These are phyloP conservation scores for Calonectria ilicicola DNA, from an alignment of 2,329 filamentous ascomycete species.

Conservation along the genomic window DNA sequence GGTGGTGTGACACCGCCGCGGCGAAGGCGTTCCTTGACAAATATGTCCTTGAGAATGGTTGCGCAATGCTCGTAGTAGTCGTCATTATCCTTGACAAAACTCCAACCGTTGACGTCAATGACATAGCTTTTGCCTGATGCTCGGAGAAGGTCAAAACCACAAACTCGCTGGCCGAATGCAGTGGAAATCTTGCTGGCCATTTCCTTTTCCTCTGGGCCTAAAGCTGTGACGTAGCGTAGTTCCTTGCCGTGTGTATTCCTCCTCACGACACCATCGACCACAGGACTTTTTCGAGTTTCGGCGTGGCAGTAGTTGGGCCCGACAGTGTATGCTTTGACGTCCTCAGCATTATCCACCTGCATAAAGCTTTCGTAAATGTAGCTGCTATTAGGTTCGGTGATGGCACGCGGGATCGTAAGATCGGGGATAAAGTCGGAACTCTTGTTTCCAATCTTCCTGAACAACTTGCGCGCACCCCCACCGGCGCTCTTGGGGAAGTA, in stretches of 20 bases:
- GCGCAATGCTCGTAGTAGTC: constrained; percentile 96
- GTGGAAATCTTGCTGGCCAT: constrained; percentile 92
- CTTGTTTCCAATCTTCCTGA: constrained; percentile 98
- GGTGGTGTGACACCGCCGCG: constrained; percentile 71
- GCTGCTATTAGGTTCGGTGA: constrained; percentile 84
- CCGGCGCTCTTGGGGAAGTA: constrained; percentile 92
- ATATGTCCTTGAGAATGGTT: constrained; percentile 87
- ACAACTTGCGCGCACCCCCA: constrained; percentile 90
- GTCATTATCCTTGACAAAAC: constrained; percentile 99
- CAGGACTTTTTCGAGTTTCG: constrained; percentile 95
- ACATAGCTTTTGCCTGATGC: constrained; percentile 93
- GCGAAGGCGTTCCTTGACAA: constrained; percentile 81
- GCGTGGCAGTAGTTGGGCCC: constrained; percentile 94
- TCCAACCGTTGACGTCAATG: constrained; percentile 99
- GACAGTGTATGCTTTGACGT: constrained; percentile 98
- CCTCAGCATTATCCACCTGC: constrained; percentile 95
- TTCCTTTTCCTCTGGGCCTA: constrained; percentile 82
- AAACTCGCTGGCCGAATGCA: constrained; percentile 94
- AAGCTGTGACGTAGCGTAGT: constrained; percentile 90
- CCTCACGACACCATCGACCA: constrained; percentile 94
- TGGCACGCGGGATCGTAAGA: constrained; percentile 80
- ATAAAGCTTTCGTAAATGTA: constrained; percentile 99
- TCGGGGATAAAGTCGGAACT: constrained; percentile 92
- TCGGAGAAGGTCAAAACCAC: constrained; percentile 93
- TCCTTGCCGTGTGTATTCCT: constrained; percentile 98